These are phyloP conservation scores for Chromera velia DNA, from an alignment of 73 alveolate genomes.

Conservation along the genomic window DNA sequence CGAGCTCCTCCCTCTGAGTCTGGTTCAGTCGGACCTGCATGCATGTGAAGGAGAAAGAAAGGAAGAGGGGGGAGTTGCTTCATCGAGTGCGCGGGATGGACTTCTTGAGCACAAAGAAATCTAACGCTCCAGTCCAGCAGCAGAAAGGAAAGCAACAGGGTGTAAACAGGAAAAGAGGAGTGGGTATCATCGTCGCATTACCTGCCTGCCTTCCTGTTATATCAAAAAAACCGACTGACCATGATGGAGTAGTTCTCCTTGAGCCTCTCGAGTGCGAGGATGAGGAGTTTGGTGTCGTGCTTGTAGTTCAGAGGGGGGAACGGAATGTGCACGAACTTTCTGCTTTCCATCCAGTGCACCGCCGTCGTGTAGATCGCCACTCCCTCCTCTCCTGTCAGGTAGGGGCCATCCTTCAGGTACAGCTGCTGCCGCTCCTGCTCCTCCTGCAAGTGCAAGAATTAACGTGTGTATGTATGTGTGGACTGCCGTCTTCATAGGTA, in stretches of 20 bases:
- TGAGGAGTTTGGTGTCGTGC: slow-evolving; percentile 97
- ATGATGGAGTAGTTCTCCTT: slow-evolving; percentile 95
- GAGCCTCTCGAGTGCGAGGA: slow-evolving; percentile 92
- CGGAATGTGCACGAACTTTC: slow-evolving; percentile 95
- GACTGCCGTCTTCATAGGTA: too few relatives aligned
- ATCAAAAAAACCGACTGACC: too few relatives aligned
- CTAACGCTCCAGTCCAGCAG: too few relatives aligned
- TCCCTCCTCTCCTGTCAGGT: slow-evolving; percentile 95
- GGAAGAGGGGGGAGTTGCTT: too few relatives aligned
- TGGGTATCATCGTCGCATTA: too few relatives aligned
- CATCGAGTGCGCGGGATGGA: too few relatives aligned
- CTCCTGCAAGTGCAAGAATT: slow-evolving; percentile 8
- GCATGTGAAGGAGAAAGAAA: too few relatives aligned
- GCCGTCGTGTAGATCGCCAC: slow-evolving; percentile 96
- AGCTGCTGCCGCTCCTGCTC: slow-evolving; percentile 98
- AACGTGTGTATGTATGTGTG: neutral
- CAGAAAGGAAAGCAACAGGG: too few relatives aligned
- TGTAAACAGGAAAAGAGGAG: too few relatives aligned
- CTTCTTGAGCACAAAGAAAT: too few relatives aligned
- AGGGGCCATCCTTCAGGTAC: slow-evolving; percentile 99
- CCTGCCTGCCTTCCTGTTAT: too few relatives aligned
- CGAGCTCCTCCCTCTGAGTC: slow-evolving; percentile 75
- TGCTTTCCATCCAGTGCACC: slow-evolving; percentile 93
- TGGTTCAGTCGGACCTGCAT: slow-evolving; percentile 46
- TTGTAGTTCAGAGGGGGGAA: slow-evolving; percentile 99